Percentiles rank a stretch among this genome's conserved stretches.
phyloP scores from a whole-genome alignment of 331 rosid species.

The Pyracantha coccinea region DNA sequence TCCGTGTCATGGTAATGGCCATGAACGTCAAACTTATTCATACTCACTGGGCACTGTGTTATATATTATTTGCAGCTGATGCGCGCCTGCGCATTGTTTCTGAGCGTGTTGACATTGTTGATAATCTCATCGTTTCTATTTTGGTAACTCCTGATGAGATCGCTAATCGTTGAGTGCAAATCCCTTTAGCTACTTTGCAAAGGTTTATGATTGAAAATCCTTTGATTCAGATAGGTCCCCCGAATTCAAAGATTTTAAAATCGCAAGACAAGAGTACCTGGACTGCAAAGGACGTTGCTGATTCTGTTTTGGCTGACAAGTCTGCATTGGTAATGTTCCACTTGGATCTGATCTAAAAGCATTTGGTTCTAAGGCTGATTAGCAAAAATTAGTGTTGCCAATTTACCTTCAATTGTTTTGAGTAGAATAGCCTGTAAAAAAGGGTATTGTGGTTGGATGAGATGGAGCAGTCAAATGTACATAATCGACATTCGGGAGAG shows the following conservation, averaged over 20 bases:
- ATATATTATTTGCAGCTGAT: constrained; percentile 58
- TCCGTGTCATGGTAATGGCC: constrained; percentile 4
- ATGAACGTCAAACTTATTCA: neutral
- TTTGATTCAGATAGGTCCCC: constrained; percentile 88
- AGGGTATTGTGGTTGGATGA: neutral
- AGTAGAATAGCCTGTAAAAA: neutral
- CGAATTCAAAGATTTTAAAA: constrained; percentile 59
- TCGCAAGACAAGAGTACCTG: constrained; percentile 73
- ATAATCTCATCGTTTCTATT: constrained; percentile 79
- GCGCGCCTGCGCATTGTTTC: constrained; percentile 95
- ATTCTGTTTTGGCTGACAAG: constrained; percentile 91
- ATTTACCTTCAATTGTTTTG: neutral
- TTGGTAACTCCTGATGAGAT: constrained; percentile 50
- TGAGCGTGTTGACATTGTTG: constrained; percentile 80
- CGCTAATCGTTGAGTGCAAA: constrained; percentile 2
- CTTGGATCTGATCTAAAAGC: neutral
- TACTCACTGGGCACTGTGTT: constrained; percentile 9
- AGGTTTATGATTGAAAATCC: constrained; percentile 20
- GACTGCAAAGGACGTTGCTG: constrained; percentile 89
- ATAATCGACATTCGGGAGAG: neutral
- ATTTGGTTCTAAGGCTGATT: neutral
- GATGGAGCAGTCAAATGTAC: constrained; percentile 8
- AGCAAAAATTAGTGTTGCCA: neutral
- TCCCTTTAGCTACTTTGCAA: constrained; percentile 10
- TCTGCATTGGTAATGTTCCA: constrained; percentile 70